Percentiles rank a stretch among this genome's conserved stretches.
Conservation (phyloP, 2,329 filamentous ascomycete species). For the Purpureocillium lavendulum region DNA sequence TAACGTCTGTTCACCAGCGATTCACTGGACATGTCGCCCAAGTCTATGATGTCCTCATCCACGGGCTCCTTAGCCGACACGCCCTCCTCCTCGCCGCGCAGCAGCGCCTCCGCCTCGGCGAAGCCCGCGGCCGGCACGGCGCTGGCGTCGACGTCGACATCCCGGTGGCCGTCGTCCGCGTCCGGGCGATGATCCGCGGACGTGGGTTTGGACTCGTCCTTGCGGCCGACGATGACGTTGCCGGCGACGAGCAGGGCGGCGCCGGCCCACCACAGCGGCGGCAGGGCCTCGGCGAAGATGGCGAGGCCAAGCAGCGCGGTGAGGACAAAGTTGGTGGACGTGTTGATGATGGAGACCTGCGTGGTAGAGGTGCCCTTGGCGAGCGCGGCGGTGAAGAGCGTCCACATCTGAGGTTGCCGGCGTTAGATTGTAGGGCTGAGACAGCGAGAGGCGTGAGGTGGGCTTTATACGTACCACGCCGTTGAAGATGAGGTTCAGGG, state of each 20-base stretch:
- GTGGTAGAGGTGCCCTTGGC: constrained; percentile 66
- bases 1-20: constrained; percentile 1
- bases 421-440: not conserved
- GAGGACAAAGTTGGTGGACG: constrained; percentile 71
- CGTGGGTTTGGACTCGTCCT: constrained; percentile 50
- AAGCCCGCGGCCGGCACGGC: not conserved
- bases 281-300: constrained; percentile 65
- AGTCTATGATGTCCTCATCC: constrained; percentile 26
- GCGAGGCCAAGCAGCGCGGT: constrained; percentile 63
- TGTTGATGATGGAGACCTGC: constrained; percentile 75
- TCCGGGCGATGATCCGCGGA: not conserved
- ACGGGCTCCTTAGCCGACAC: constrained; percentile 13
- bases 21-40: constrained; percentile 19
- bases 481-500: constrained; percentile 66
- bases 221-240: constrained; percentile 68
- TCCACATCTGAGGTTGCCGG: constrained; percentile 84
- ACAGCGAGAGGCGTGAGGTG: not conserved
- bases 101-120: constrained; percentile 20
- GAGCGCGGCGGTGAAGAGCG: constrained; percentile 72
- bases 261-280: constrained; percentile 69
- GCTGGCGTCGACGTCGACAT: constrained; percentile 9
- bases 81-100: constrained; percentile 10
- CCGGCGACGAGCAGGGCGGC: constrained; percentile 65
- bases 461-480: constrained; percentile 43
- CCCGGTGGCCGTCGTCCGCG: constrained; percentile 4